Conservation (phyloP, 345 rosid genomes). For the Adansonia digitata region DNA sequence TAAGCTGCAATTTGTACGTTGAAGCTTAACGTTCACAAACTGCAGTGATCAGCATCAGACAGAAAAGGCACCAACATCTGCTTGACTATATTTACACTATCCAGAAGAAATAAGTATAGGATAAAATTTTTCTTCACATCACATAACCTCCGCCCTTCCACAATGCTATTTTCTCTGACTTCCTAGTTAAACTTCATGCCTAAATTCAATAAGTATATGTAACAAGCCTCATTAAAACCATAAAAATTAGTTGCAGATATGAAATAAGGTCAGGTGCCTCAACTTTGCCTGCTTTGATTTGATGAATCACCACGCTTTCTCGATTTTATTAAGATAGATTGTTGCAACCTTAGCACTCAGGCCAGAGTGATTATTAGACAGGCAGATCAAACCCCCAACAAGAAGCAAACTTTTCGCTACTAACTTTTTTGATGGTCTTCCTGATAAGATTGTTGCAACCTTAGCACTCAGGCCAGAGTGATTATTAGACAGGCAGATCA, state of each 20-base stretch:
- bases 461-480: slow-evolving; percentile 72
- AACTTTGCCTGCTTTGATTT: slow-evolving; percentile 30
- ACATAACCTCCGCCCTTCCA: background rate
- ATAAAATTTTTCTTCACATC: background rate
- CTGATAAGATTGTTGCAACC: slow-evolving; percentile 50
- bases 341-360: slow-evolving; percentile 77
- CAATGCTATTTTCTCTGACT: background rate
- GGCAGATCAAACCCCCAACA: slow-evolving; percentile 55
- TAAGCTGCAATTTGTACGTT: background rate
- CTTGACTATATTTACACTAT: background rate
- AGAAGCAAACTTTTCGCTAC: slow-evolving; percentile 59
- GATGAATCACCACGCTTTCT: slow-evolving; percentile 44
- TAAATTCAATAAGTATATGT: background rate
- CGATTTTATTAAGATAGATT: slow-evolving; percentile 67
- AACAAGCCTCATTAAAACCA: background rate
- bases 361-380: slow-evolving; percentile 64
- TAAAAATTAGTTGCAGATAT: background rate
- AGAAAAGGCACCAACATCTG: background rate
- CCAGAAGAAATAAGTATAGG: background rate
- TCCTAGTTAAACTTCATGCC: background rate
- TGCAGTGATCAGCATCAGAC: background rate
- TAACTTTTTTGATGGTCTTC: slow-evolving; percentile 57
- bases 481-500: slow-evolving; percentile 68
- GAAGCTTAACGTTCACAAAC: background rate
- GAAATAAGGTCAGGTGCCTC: slow-evolving; percentile 2